A percentile compares a stretch with the other conserved stretches of the same genome.
Evolutionary conservation across 1,284 basidiomycete genomes (phyloP).

Genomic region (Ustilago trichophora): DNA sequence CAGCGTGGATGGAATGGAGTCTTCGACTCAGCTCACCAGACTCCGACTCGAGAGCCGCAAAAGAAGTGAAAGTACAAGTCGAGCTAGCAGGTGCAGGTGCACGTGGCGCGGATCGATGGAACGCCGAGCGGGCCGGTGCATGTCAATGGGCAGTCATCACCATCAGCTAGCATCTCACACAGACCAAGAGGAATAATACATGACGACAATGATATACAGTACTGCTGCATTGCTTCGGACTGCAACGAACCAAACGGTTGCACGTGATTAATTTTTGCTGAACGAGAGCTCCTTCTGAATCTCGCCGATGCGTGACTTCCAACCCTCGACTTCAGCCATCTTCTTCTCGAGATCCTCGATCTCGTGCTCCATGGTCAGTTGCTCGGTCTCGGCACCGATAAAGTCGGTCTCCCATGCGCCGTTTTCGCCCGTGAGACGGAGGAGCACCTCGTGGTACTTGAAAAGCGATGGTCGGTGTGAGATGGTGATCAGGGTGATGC

Average conservation of each 20-base stretch:
- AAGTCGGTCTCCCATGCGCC: constrained; percentile 77
- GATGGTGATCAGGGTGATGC: constrained; percentile 88
- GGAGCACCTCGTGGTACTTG: constrained; percentile 79
- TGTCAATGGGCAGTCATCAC: constrained; percentile 33
- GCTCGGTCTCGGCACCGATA: constrained; percentile 77
- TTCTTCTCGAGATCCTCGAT: constrained; percentile 66
- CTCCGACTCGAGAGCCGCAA: background rate
- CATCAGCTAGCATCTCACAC: constrained; percentile 6
- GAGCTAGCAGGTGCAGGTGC: constrained; percentile 32
- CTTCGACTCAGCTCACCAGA: background rate
- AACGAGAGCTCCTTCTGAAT: constrained; percentile 68
- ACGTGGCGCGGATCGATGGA: constrained; percentile 39
- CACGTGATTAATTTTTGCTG: constrained; percentile 37
- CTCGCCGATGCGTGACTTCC: constrained; percentile 67
- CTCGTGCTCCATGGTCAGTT: constrained; percentile 73
- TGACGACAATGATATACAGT: too few relatives aligned
- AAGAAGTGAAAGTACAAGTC: constrained; percentile 13
- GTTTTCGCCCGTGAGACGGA: constrained; percentile 77
- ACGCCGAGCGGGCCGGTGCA: constrained; percentile 23
- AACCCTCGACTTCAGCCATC: constrained; percentile 67
- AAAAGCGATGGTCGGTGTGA: constrained; percentile 72
- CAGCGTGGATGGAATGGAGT: constrained; percentile 45
- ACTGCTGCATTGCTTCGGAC: too few relatives aligned
- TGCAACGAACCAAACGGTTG: background rate
- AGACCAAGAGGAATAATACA: background rate